Evolutionary conservation across 768 basidiomycete species (phyloP).

Genomic region (Dacryopinax spathularia): DNA sequence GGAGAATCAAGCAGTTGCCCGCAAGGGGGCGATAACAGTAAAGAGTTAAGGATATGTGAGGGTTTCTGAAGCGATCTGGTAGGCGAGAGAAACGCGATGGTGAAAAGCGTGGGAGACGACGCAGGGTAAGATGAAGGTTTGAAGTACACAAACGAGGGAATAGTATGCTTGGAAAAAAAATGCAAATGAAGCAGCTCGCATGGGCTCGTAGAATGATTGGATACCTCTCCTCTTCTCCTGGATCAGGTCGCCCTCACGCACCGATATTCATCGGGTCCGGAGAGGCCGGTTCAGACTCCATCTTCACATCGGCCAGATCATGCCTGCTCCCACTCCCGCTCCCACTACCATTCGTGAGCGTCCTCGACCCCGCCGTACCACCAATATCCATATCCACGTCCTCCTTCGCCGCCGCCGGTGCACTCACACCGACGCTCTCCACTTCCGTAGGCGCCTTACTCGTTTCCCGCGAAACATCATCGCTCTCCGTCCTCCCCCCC

Average conservation of each 20-base stretch:
- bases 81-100: no score
- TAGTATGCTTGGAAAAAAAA: not conserved
- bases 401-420: no score
- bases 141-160: not conserved
- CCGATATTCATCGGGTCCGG: not conserved
- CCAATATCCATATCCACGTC: not conserved
- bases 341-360: not conserved
- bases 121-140: not conserved
- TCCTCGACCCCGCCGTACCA: not conserved
- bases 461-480: no score
- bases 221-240: not conserved
- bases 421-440: no score
- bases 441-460: not conserved
- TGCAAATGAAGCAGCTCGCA: slow-evolving; percentile 1
- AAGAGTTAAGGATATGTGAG: no score
- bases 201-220: no score
- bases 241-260: not conserved
- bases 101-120: no score
- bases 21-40: no score
- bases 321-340: not conserved
- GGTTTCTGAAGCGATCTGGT: no score
- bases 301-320: not conserved
- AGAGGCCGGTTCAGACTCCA: not conserved
- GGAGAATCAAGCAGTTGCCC: not conserved
- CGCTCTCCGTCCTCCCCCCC: not conserved